phyloP scores from a whole-genome alignment of 768 basidiomycete genomes.

The Russula vinacea region DNA sequence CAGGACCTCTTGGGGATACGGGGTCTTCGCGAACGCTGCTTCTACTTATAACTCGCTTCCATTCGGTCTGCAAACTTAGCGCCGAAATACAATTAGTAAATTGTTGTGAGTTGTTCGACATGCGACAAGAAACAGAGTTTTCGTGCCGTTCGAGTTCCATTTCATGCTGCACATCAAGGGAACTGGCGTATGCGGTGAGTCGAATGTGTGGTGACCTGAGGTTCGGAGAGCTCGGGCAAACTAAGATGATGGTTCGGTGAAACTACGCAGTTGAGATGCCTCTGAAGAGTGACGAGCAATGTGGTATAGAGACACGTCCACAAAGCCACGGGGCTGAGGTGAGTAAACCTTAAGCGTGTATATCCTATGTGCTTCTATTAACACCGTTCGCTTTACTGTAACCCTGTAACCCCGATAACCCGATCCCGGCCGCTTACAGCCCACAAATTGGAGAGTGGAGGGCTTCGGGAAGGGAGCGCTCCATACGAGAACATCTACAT shows the following conservation, averaged over 20 bases:
- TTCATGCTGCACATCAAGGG: background rate
- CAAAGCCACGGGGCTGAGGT: conserved; percentile 2
- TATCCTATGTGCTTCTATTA: background rate
- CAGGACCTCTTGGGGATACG: conserved; percentile 79
- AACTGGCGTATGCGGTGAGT: background rate
- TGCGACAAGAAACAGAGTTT: background rate
- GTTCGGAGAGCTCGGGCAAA: background rate
- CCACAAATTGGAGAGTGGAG: background rate
- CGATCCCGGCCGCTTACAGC: background rate
- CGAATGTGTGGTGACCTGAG: background rate
- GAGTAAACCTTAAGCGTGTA: background rate
- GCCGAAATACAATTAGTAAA: conserved; percentile 7
- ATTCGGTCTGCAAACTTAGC: conserved; percentile 1
- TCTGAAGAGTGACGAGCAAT: background rate
- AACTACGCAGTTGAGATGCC: background rate
- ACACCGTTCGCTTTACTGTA: background rate
- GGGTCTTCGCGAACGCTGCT: conserved; percentile 77
- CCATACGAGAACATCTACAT: background rate
- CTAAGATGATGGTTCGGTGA: background rate
- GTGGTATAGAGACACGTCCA: background rate
- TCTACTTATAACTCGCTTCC: conserved; percentile 54
- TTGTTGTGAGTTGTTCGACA: background rate
- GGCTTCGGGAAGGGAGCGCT: background rate
- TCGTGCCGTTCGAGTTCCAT: background rate
- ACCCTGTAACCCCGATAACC: background rate